These are phyloP conservation scores for Malassezia yamatoensis DNA, from an alignment of 1,284 basidiomycete species.

Conservation along the genomic window DNA sequence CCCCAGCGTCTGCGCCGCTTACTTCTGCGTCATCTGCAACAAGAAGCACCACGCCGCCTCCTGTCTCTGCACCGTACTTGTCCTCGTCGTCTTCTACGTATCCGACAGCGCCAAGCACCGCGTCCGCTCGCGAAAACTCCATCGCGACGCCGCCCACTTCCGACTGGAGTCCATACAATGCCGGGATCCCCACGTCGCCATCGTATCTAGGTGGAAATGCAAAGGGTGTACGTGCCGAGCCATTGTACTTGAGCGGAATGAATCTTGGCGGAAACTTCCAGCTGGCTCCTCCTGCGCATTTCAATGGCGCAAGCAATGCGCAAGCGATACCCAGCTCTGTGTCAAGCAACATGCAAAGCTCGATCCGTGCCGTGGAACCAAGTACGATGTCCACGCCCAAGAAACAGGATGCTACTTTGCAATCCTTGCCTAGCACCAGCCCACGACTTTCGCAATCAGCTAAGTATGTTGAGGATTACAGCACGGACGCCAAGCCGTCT, in stretches of 20 bases:
- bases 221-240: not conserved
- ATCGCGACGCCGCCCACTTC: not conserved
- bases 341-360: no score
- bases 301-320: slow-evolving; percentile 19
- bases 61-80: not conserved
- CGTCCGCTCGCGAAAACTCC: not conserved
- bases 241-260: not conserved
- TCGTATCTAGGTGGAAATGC: not conserved
- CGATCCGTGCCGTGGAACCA: not conserved
- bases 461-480: no score
- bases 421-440: not conserved
- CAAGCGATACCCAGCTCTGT: not conserved
- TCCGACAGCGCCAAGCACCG: not conserved
- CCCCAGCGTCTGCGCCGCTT: not conserved
- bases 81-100: not conserved
- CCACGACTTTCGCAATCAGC: not conserved
- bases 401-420: not conserved
- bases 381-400: not conserved
- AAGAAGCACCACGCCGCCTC: not conserved
- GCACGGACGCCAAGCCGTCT: not conserved
- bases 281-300: slow-evolving; percentile 24
- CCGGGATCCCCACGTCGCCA: not conserved
- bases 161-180: not conserved
- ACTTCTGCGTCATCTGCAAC: not conserved
- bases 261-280: not conserved